Evolutionary conservation across 202 grass and related monocot genomes (phyloP), one percentile per base, ranked within the genome.

Genomic region (Carex arenaria): DNA sequence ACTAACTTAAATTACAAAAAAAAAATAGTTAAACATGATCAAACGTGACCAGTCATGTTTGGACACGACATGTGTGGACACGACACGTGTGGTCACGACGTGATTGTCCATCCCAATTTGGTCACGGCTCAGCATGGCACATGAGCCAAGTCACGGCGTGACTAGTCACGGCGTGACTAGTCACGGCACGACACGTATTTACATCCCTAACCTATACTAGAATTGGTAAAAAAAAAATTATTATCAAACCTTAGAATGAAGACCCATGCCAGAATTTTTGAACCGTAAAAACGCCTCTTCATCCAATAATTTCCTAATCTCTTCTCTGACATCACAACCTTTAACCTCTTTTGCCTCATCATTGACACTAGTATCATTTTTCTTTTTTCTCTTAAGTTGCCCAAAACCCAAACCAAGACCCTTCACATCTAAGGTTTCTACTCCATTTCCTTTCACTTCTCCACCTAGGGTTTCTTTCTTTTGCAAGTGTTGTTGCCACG

Each of bases 331-430:
- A 28, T 71, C 72, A 0, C 28, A 20, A 59, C 15, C 19, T 54
- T 56, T 32, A 82, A 78, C 87, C 69, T 94, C 93, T 90, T 95
- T 82, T n/a, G 17, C 47, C 19, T 82, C 61, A 53, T 67, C 80
- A 86, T 22, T 81, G 55, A 86, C 68, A 77, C 12, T 28, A 47
- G 73, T 51, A 52, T 80, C 79, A 74, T 76, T 86, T 84, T 89
- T 99, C 87, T 94, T 96, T 84, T 96, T 85, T 85, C 90, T 96
- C 85, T 88, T 88, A 84, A 99, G 75, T 54, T 93, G 86, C 79
- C 91, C 96, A 67, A 99, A 96, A 90, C 95, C 85, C 75, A 89
- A 90, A 75, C 97, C 97, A 60, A 99, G 93, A 88, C 97, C 97
- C 88, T 91, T 99, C 43, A 99, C 80, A 87, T 86, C 28, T 87